phyloP scores from a whole-genome alignment of 257 asterid species.

The Catharanthus roseus region DNA sequence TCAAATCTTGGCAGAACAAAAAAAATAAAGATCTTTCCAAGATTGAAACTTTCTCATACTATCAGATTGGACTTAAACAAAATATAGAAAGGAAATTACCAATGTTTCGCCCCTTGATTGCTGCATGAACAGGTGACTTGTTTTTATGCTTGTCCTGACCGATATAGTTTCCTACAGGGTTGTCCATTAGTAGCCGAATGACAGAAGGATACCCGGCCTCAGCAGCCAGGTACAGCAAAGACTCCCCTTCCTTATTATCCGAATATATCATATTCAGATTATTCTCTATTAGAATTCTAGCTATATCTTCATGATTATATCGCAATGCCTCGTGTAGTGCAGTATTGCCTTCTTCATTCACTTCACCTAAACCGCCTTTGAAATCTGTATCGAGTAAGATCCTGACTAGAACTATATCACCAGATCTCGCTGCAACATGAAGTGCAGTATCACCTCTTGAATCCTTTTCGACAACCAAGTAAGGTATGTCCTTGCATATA shows the following conservation, averaged over 20 bases:
- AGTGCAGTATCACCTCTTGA: conserved; percentile 45
- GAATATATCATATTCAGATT: conserved; percentile 33
- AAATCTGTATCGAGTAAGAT: conserved; percentile 34
- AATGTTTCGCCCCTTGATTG: conserved; percentile 4
- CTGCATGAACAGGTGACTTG: conserved; percentile 14
- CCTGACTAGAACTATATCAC: conserved; percentile 29
- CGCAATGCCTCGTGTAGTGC: conserved; percentile 16
- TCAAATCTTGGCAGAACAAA: not conserved
- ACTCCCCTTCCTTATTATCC: conserved; percentile 37
- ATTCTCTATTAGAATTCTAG: conserved; percentile 1
- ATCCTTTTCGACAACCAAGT: conserved; percentile 36
- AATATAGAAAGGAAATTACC: not conserved
- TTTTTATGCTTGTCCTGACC: not conserved
- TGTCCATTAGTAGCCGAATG: conserved; percentile 38
- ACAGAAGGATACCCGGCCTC: conserved; percentile 48
- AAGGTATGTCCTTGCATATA: conserved; percentile 46
- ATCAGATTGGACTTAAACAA: not conserved
- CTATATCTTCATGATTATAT: conserved; percentile 1
- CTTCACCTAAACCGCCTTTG: not conserved
- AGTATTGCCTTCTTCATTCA: conserved; percentile 5
- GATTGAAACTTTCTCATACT: not conserved
- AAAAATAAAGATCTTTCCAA: not conserved
- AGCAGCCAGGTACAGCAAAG: conserved; percentile 50
- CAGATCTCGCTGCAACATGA: conserved; percentile 49
- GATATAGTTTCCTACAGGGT: conserved; percentile 30